Conservation (phyloP, 2,329 filamentous ascomycete genomes). For the Scedosporium minutisporum region DNA sequence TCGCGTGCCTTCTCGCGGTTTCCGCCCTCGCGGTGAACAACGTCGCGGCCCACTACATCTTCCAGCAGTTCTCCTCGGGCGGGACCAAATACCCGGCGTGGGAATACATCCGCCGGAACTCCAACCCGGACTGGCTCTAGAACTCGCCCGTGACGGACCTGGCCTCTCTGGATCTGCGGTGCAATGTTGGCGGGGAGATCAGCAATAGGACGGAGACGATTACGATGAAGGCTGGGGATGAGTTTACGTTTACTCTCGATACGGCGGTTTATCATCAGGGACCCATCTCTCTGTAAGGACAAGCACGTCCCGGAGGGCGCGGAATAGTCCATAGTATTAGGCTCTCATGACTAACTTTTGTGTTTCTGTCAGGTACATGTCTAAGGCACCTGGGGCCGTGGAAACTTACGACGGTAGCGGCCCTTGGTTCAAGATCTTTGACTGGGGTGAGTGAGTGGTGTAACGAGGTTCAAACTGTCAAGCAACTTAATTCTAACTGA, state of each 20-base stretch:
- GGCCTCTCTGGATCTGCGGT: slow-evolving; percentile 25
- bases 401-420: slow-evolving; percentile 26
- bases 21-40: slow-evolving; percentile 7
- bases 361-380: slow-evolving; percentile 15
- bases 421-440: slow-evolving; percentile 30
- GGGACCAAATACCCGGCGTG: slow-evolving; percentile 13
- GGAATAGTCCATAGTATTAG: no score
- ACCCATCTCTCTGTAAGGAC: slow-evolving; percentile 24
- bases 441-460: slow-evolving; percentile 16
- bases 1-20: neutral
- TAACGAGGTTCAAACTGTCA: neutral
- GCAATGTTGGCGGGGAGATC: slow-evolving; percentile 25
- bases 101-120: slow-evolving; percentile 24
- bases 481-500: neutral
- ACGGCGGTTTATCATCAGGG: slow-evolving; percentile 28
- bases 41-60: slow-evolving; percentile 19
- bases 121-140: slow-evolving; percentile 17
- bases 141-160: slow-evolving; percentile 28
- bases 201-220: slow-evolving; percentile 21
- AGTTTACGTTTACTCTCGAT: slow-evolving; percentile 27
- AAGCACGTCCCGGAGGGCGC: neutral
- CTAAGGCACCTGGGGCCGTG: slow-evolving; percentile 24
- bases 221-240: slow-evolving; percentile 21
- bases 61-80: slow-evolving; percentile 19
- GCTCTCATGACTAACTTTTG: no score